Evolutionary conservation across 83 land plant genomes (phyloP).

Genomic region (Thuja plicata): DNA sequence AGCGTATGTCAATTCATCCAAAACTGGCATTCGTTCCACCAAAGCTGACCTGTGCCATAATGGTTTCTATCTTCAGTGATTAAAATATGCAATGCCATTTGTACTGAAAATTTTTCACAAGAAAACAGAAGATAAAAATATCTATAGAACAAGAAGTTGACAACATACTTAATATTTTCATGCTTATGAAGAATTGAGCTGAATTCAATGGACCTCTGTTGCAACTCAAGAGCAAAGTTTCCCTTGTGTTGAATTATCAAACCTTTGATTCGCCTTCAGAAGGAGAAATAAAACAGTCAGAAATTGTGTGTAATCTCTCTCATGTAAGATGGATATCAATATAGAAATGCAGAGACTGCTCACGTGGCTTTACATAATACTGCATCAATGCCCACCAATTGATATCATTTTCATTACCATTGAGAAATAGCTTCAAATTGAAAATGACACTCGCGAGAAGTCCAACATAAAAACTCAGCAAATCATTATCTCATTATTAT

Average conservation of each 20-base stretch:
- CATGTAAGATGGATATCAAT: background rate
- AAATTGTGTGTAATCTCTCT: background rate
- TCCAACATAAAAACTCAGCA: background rate
- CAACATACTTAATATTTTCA: slow-evolving; percentile 73
- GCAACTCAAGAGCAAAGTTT: slow-evolving; percentile 80
- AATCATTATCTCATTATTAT: background rate
- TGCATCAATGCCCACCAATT: background rate
- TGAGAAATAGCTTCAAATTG: background rate
- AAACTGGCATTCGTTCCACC: slow-evolving; percentile 94
- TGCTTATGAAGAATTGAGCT: slow-evolving; percentile 83
- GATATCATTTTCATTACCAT: background rate
- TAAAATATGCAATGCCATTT: background rate
- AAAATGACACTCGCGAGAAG: background rate
- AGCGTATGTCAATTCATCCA: slow-evolving; percentile 78
- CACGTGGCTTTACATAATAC: background rate
- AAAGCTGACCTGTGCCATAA: slow-evolving; percentile 63
- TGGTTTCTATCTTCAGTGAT: background rate
- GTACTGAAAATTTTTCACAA: background rate
- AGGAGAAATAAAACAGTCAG: background rate
- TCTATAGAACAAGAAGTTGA: background rate
- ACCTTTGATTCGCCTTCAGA: slow-evolving; percentile 72
- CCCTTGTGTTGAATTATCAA: slow-evolving; percentile 65
- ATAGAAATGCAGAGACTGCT: background rate
- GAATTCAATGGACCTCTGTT: slow-evolving; percentile 94
- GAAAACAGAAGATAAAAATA: background rate